phyloP scores from a whole-genome alignment of 2,329 filamentous ascomycete genomes.

The Cercospora zeina region DNA sequence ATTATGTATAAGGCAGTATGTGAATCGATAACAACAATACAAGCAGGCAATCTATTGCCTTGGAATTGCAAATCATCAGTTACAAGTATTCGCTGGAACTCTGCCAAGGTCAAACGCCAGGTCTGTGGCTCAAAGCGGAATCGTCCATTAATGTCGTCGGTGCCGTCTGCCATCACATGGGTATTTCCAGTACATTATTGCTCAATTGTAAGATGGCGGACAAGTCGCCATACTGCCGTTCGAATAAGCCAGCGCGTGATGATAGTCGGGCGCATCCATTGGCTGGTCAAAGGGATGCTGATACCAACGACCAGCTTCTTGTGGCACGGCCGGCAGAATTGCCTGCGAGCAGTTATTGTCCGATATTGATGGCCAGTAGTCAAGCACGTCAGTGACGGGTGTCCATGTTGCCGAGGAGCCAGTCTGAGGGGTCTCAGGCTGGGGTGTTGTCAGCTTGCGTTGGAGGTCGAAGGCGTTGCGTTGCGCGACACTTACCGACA shows the following conservation, averaged over 20 bases:
- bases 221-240: conserved; percentile 8
- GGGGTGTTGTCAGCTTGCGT: not conserved
- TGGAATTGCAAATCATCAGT: conserved; percentile 1
- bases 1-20: conserved; percentile 9
- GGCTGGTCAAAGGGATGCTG: conserved; percentile 8
- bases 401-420: conserved; percentile 14
- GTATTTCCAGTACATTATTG: not conserved
- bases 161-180: not conserved
- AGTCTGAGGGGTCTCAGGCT: conserved; percentile 13
- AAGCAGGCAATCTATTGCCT: not conserved
- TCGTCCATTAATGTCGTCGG: not conserved
- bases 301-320: conserved; percentile 12
- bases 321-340: conserved; percentile 9
- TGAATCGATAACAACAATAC: conserved; percentile 3
- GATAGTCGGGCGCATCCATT: not conserved
- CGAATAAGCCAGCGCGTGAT: not conserved
- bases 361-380: conserved; percentile 10
- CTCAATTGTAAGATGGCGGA: conserved; percentile 16
- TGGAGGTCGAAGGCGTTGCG: too few relatives aligned
- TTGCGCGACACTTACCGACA: conserved; percentile 6
- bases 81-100: not conserved
- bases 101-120: not conserved
- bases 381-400: conserved; percentile 1
- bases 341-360: conserved; percentile 10
- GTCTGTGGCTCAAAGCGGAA: not conserved